phyloP scores from a whole-genome alignment of 805 yeast genomes.

The Wickerhamomyces bovis region DNA sequence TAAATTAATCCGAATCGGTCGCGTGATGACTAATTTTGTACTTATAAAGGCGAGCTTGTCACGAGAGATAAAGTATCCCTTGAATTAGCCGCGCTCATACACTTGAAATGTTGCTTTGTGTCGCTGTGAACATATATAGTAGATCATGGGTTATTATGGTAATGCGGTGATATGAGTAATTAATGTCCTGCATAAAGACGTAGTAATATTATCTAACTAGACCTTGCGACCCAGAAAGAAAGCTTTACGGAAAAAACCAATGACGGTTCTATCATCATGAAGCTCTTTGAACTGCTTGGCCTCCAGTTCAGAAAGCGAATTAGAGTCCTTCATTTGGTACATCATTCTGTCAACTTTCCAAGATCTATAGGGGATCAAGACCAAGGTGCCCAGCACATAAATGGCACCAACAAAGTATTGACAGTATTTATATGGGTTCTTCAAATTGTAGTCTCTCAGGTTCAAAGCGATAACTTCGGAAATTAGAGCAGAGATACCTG shows the following conservation, averaged over 20 bases:
- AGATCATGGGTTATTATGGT: too few species aligned
- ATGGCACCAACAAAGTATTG: constrained; percentile 55
- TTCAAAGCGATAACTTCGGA: constrained; percentile 53
- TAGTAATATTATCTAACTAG: neutral
- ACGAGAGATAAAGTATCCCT: too few species aligned
- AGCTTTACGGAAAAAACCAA: constrained; percentile 13
- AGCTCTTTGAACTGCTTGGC: neutral
- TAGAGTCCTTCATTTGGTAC: constrained; percentile 11
- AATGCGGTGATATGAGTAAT: too few species aligned
- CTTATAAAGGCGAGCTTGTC: too few species aligned
- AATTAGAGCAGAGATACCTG: constrained; percentile 32
- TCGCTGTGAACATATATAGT: too few species aligned
- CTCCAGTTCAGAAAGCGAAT: neutral
- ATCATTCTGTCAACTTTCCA: constrained; percentile 41
- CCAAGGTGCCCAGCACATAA: constrained; percentile 36
- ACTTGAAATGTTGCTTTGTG: too few species aligned
- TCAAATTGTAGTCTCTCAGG: constrained; percentile 27
- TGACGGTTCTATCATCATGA: constrained; percentile 1
- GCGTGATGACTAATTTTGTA: too few species aligned
- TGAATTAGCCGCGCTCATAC: too few species aligned
- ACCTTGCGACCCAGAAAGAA: neutral
- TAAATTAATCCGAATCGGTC: too few species aligned
- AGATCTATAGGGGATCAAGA: constrained; percentile 46
- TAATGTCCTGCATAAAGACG: too few species aligned
- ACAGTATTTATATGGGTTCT: constrained; percentile 48